Percentiles rank a stretch among this genome's conserved stretches.
Evolutionary conservation across 331 rosid species (phyloP).

Genomic region (Dryas integrifolia): DNA sequence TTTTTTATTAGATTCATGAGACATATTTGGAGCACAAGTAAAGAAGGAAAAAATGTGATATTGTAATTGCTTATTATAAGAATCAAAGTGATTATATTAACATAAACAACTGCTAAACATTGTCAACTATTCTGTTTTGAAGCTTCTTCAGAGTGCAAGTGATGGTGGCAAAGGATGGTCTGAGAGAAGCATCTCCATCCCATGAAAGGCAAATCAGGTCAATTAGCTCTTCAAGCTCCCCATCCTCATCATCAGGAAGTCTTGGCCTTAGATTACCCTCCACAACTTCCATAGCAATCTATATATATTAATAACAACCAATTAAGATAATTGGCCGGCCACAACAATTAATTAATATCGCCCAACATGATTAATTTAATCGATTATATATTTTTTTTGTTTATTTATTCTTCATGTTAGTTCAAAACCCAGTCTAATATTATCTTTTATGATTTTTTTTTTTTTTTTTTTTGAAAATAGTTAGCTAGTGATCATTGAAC

Average conservation of each 20-base stretch:
- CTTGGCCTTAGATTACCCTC: constrained; percentile 61
- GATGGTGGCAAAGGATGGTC: constrained; percentile 63
- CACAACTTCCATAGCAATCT: constrained; percentile 82
- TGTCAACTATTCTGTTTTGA: neutral
- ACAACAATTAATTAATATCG: too few species aligned
- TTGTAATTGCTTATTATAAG: too few species aligned
- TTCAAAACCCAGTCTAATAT: too few species aligned
- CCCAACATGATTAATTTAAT: neutral
- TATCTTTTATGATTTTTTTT: too few species aligned
- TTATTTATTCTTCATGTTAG: neutral
- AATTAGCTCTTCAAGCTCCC: constrained; percentile 40
- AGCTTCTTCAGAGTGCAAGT: constrained; percentile 30
- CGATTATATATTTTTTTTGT: neutral
- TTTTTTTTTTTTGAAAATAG: too few species aligned
- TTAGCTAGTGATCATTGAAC: neutral
- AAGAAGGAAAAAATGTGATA: too few species aligned
- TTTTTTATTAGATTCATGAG: too few species aligned
- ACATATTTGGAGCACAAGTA: too few species aligned
- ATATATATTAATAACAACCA: neutral
- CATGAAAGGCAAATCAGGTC: constrained; percentile 51
- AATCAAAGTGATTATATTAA: too few species aligned
- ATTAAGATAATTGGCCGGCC: too few species aligned
- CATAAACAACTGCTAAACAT: neutral
- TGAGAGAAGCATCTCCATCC: constrained; percentile 43
- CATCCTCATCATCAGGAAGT: constrained; percentile 41